Conservation (phyloP, 495 filamentous ascomycete species). For the Trichodelitschia bisporula region DNA sequence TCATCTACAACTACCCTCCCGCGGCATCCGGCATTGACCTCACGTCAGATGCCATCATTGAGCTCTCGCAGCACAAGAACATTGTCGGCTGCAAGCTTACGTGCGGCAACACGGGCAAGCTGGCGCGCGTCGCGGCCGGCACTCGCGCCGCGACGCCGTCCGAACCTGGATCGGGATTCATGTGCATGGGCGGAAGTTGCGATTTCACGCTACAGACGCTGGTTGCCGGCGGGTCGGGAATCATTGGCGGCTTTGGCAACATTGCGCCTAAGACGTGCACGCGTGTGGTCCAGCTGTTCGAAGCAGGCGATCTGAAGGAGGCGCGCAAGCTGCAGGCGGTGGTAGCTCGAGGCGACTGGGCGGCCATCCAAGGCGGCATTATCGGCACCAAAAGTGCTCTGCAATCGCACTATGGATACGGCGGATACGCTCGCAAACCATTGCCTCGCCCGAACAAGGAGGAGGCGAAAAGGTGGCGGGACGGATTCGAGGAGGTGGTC, state of each 20-base stretch:
- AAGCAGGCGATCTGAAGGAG: conserved; percentile 38
- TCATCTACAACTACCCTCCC: conserved; percentile 87
- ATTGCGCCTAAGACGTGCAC: conserved; percentile 58
- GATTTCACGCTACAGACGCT: conserved; percentile 77
- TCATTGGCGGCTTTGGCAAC: conserved; percentile 70
- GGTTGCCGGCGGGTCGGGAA: conserved; percentile 59
- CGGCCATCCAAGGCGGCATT: conserved; percentile 63
- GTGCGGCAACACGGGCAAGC: conserved; percentile 84
- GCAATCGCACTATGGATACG: conserved; percentile 52
- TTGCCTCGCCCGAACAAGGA: conserved; percentile 40
- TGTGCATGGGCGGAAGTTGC: conserved; percentile 68
- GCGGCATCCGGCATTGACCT: conserved; percentile 65
- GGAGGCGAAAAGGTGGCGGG: conserved; percentile 35
- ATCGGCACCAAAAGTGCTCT: conserved; percentile 66
- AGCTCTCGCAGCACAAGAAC: conserved; percentile 54
- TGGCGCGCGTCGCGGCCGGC: conserved; percentile 49
- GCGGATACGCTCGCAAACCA: conserved; percentile 50
- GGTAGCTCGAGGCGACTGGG: conserved; percentile 69
- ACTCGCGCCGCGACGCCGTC: conserved; percentile 24
- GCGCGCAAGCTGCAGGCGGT: conserved; percentile 57
- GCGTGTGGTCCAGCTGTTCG: conserved; percentile 45
- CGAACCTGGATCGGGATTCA: conserved; percentile 25
- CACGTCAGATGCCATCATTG: conserved; percentile 51
- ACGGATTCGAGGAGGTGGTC: conserved; percentile 51
- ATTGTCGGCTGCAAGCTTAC: conserved; percentile 83